phyloP scores from a whole-genome alignment of 805 yeast species.

The Priceomyces castillae region DNA sequence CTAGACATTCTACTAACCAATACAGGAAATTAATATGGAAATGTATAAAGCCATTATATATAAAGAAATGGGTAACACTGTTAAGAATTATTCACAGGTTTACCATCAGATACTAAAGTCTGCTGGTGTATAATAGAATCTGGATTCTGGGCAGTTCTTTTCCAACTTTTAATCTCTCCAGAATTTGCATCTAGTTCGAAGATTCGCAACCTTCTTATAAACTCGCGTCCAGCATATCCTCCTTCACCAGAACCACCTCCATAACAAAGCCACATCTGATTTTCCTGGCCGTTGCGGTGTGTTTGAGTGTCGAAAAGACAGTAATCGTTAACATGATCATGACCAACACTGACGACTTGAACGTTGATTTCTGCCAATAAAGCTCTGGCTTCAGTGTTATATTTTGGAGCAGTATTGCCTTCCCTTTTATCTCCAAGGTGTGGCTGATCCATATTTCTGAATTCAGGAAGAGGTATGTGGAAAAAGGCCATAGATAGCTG shows the following conservation, averaged over 20 bases:
- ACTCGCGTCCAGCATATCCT: conserved; percentile 92
- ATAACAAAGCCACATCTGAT: conserved; percentile 78
- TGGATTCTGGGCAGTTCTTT: conserved; percentile 61
- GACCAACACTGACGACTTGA: conserved; percentile 77
- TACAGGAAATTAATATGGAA: background rate
- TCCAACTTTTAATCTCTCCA: conserved; percentile 63
- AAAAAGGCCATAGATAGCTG: conserved; percentile 84
- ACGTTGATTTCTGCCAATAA: conserved; percentile 67
- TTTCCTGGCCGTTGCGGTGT: conserved; percentile 23
- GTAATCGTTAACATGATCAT: conserved; percentile 93
- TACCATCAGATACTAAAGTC: conserved; percentile 10
- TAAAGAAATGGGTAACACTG: background rate
- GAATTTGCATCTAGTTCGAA: conserved; percentile 59
- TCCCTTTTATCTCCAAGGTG: conserved; percentile 68
- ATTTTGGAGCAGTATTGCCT: conserved; percentile 72
- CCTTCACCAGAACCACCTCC: conserved; percentile 96
- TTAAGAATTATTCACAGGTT: background rate
- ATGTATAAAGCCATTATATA: background rate
- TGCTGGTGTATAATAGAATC: conserved; percentile 49
- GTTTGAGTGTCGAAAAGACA: conserved; percentile 47
- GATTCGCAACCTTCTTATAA: conserved; percentile 71
- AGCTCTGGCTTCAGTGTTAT: conserved; percentile 65
- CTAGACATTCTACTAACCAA: background rate
- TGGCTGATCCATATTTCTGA: conserved; percentile 45
- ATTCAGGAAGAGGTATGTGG: conserved; percentile 93